Base-by-base conservation (phyloP, 768 basidiomycete genomes). In the Phanerochaete carnosa region DNA sequence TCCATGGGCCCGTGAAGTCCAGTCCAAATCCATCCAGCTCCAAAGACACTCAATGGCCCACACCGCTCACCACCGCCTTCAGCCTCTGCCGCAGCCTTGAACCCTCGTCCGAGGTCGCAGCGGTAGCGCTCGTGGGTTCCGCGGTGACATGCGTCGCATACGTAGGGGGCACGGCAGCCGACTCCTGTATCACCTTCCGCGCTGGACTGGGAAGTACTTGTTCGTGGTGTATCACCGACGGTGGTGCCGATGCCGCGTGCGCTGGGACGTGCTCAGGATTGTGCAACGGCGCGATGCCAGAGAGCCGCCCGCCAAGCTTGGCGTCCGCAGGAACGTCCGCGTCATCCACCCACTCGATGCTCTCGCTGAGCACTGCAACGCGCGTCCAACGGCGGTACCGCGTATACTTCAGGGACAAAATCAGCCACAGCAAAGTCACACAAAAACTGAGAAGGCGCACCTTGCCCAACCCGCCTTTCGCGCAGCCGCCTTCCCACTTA, bases 331-430 rank as follows among this genome's bases (percentile, higher is more conserved):
- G 73, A 3, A 67, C 63, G 15, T 68, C 67, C 11, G 72, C 73
- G 6, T 70, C 65, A 33, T 63, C 74, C 8, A 86, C 83, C 28
- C 77, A 71, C 63, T 92, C 86, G 19, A 92, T 77, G 0, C 79
- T 83, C 75, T 95, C 94, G 3, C 77, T 82, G 46, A 94, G 84
- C 22, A 89, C 73, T 2, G 94, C 94, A 33, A 94, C 79, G 52
- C 94, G 87, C 0, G 90, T 89, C 94, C 94, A 96, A 52, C 92
- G 80, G 56, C 94, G 76, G 68, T 86, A 87, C 15, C 94, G 84
- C 0, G 94, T 96, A 72, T 91, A 95, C 87, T 92, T 67, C 9
- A 56, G 9, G 13, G 32, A 33, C 11, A 28, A 26, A 1, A 1
- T 43, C 19, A 43, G 25, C 6, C 8, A 9, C 8, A 15, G 9